Percentiles rank a stretch among this genome's conserved stretches.
These are phyloP conservation scores for Limtongozyma cylindracea DNA, from an alignment of 805 yeast species.

Conservation along the genomic window DNA sequence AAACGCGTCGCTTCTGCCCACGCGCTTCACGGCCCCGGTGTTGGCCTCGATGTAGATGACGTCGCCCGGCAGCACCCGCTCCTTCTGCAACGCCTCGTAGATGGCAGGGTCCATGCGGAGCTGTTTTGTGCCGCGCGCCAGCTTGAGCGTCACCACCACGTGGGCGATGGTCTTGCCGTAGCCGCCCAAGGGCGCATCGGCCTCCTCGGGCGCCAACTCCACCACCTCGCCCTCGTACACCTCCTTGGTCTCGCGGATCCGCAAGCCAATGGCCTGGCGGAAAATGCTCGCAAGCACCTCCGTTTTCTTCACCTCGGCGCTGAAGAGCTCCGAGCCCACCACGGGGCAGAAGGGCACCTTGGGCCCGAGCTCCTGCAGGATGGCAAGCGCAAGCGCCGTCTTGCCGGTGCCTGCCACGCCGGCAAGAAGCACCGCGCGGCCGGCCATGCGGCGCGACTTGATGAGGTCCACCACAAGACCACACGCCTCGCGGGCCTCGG, in stretches of 20 bases:
- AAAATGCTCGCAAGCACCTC: conserved; percentile 92
- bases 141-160: conserved; percentile 80
- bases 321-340: conserved; percentile 81
- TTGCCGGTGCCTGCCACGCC: conserved; percentile 99
- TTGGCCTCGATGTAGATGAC: conserved; percentile 93
- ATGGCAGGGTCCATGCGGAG: conserved; percentile 78
- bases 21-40: conserved; percentile 91
- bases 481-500: conserved; percentile 67
- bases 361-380: conserved; percentile 89
- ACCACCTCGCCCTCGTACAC: conserved; percentile 97
- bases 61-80: conserved; percentile 84
- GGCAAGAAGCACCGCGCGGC: conserved; percentile 84
- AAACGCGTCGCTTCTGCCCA: conserved; percentile 95
- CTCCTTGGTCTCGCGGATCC: conserved; percentile 92
- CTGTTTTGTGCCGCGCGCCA: conserved; percentile 79
- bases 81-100: conserved; percentile 86
- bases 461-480: conserved; percentile 88
- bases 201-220: conserved; percentile 85
- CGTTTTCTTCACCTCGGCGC: conserved; percentile 94
- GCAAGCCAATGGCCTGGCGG: conserved; percentile 85
- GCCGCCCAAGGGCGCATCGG: conserved; percentile 91
- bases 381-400: conserved; percentile 88
- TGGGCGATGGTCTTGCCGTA: conserved; percentile 93
- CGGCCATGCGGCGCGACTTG: conserved; percentile 79
- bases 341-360: conserved; percentile 96